A percentile compares a stretch with the other conserved stretches of the same genome.
Conservation (phyloP, 2,329 filamentous ascomycete species). For the Hypoxylon sp. region DNA sequence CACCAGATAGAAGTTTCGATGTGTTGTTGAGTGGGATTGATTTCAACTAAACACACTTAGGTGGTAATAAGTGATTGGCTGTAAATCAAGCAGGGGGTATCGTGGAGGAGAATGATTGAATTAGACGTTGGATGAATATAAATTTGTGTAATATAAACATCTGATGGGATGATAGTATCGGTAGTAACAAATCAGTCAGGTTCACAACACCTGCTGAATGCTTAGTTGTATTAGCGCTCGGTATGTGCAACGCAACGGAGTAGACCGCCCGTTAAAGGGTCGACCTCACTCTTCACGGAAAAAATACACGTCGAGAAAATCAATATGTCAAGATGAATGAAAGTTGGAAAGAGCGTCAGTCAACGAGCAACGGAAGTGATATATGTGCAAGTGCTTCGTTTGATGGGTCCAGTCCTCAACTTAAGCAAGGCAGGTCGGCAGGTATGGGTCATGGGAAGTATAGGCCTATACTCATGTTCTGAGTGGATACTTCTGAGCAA, state of each 20-base stretch:
- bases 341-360: not conserved
- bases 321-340: not conserved
- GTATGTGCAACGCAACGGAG: slow-evolving; percentile 15
- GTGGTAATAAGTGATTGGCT: not conserved
- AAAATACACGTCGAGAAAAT: slow-evolving; percentile 4
- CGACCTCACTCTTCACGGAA: not conserved
- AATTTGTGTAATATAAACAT: not conserved
- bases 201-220: slow-evolving; percentile 5
- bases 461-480: slow-evolving; percentile 11
- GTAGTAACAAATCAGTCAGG: slow-evolving; percentile 5
- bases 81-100: not conserved
- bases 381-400: slow-evolving; percentile 2
- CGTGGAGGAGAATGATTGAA: not conserved
- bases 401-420: slow-evolving; percentile 9
- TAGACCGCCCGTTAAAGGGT: slow-evolving; percentile 2
- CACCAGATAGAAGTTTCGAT: not conserved
- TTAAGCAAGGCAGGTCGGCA: slow-evolving; percentile 18
- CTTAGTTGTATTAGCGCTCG: slow-evolving; percentile 29
- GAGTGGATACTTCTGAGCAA: slow-evolving; percentile 21
- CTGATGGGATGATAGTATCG: slow-evolving; percentile 11
- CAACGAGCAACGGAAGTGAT: slow-evolving; percentile 5
- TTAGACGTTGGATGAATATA: not conserved
- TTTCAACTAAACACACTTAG: not conserved
- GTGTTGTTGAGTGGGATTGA: not conserved
- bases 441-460: slow-evolving; percentile 17